These are phyloP conservation scores for Lolium perenne DNA, from an alignment of 176 grass and related monocot genomes.

Conservation along the genomic window DNA sequence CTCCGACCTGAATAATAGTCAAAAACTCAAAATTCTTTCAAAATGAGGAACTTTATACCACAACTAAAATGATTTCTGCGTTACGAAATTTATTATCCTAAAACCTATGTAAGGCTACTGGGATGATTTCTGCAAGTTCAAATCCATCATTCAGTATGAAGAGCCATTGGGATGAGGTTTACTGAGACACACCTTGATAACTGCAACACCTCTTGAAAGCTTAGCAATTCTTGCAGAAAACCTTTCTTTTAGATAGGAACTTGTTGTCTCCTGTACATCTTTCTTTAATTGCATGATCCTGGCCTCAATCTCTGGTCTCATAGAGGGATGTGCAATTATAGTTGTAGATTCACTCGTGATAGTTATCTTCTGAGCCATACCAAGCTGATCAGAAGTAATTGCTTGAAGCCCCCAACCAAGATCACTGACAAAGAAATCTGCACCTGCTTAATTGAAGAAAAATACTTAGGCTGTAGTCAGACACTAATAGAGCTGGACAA, in stretches of 20 bases:
- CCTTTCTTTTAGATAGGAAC: slow-evolving; percentile 61
- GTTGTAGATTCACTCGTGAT: slow-evolving; percentile 88
- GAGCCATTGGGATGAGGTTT: slow-evolving; percentile 1
- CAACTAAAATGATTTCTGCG: background rate
- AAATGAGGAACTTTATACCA: slow-evolving; percentile 19
- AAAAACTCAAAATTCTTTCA: slow-evolving; percentile 46
- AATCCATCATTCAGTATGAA: slow-evolving; percentile 3
- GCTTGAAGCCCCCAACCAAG: slow-evolving; percentile 69
- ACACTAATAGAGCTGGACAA: background rate
- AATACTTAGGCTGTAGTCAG: slow-evolving; percentile 31
- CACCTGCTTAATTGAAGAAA: slow-evolving; percentile 64
- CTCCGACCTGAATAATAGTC: slow-evolving; percentile 80
- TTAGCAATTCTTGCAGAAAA: slow-evolving; percentile 90
- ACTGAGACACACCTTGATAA: slow-evolving; percentile 65
- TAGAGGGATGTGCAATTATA: slow-evolving; percentile 80
- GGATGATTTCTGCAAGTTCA: background rate
- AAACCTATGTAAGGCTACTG: background rate
- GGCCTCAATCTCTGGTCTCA: slow-evolving; percentile 93
- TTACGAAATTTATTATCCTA: background rate
- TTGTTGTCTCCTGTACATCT: slow-evolving; percentile 73
- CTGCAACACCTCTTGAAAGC: slow-evolving; percentile 81
- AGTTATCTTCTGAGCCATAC: slow-evolving; percentile 84
- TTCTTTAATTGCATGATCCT: slow-evolving; percentile 94
- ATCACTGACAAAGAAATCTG: slow-evolving; percentile 94
- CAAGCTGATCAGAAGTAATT: slow-evolving; percentile 94